Evolutionary conservation across 768 basidiomycete species (phyloP), one percentile per base, ranked within the genome.

Genomic region (Hypholoma sublateritium): DNA sequence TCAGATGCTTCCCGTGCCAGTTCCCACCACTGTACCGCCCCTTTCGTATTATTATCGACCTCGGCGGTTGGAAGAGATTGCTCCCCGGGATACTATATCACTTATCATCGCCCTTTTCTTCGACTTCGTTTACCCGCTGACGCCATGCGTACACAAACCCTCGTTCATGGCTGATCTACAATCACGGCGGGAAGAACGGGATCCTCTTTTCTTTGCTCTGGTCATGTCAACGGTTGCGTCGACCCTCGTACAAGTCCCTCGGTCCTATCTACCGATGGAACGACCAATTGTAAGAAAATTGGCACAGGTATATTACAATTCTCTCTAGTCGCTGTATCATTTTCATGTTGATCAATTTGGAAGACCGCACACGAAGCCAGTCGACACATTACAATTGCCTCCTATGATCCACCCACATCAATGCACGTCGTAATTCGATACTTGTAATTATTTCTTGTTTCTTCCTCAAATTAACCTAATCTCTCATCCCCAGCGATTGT

Each of bases 151-250:
- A 43, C 95, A 97, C 74, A 90, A 89, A 67, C 92, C 92, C 24
- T 91, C 89, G 1, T 95, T 95, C 70, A 88, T 93, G 84, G 88
- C 90, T n/a, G 94, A 94, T 73, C 77, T 97, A 28, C 85, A 88
- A 60, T 77, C 84, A 0, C 83, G 83, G 42, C 73, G 91, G 56
- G 94, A 95, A 73, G 92, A 95, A 67, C 82, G 85, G 17, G 91
- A 95, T 64, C 92, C 93, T 24, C 82, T 95, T 37, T 96, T 95
- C 77, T 95, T 92, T 65, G 88, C 93, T 4, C 74, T 96, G 25
- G 90, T 97, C 60, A 90, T 95, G 87, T 89, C 88, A 13, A 91
- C 91, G 9, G 84, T 95, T 16, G 91, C 93, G 3, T 88, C 87
- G 14, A 95, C 94, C 0, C 77, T 95, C 11, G 89, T 93, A 4